Base-by-base conservation (phyloP, 225 moss, liverwort and hornwort species). In the Sphagnum tenellum region DNA sequence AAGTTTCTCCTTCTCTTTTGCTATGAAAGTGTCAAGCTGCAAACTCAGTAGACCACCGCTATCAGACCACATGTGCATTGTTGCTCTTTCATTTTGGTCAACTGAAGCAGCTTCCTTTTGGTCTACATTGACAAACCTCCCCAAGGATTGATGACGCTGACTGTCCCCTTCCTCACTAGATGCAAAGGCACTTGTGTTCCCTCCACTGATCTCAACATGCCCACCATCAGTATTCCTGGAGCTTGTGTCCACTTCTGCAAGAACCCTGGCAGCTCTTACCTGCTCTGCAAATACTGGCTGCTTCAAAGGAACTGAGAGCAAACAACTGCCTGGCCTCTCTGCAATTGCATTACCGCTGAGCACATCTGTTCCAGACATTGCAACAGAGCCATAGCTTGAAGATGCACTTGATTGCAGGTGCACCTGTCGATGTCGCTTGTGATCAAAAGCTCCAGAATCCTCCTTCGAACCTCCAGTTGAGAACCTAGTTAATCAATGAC, bases 1-100 rank as follows among this genome's bases (percentile, higher is more conserved):
- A 48, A 76, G 50, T 49, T 49, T 71, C 48, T 64, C 59, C 63
- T 64, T 67, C 63, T 76, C 71, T 46, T 67, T 76, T 7, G 55
- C 46, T 4, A 76, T 76, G 45, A 64, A 76, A 1, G 64, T 64
- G 12, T 64, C 67, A 49, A 76, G 76, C 67, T 76, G 71, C 9
- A 49, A 59, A 14, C 71, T 63, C 2, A 76, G 13, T 9, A 64
- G 56, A 66, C 55, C 68, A 59, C 67, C 48, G 44, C 55, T 64
- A 14, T 64, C 67, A 59, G 49, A 53, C 76, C 76, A 76, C 49
- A 50, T 48, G 45, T 76, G 8, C 62, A 3, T 49, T n/a, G 48
- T 48, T 47, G 57, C 45, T 44, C 9, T 13, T 64, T 59, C 10
- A 12, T 48, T 54, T 55, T 57, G 14, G 68, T 13, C 4, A 61